Percentiles rank a stretch among this genome's conserved stretches.
Evolutionary conservation across 1,284 basidiomycete species (phyloP).

Genomic region (Apiotrichum sp.): DNA sequence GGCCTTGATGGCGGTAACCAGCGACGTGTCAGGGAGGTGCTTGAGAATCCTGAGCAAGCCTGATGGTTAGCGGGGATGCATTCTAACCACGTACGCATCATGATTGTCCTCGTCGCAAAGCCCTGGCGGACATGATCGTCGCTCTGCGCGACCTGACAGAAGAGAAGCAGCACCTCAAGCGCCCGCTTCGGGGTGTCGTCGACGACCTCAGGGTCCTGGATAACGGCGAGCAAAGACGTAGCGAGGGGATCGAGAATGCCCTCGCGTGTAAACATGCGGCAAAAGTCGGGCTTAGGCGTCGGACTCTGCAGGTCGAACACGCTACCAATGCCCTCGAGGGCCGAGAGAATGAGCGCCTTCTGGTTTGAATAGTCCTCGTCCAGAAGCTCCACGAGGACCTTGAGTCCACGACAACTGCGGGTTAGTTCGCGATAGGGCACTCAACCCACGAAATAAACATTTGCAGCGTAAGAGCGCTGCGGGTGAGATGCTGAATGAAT

Average conservation of each 20-base stretch:
- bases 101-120: constrained; percentile 78
- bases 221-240: constrained; percentile 78
- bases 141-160: constrained; percentile 90
- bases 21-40: constrained; percentile 70
- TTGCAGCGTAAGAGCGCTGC: constrained; percentile 85
- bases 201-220: constrained; percentile 62
- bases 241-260: constrained; percentile 89
- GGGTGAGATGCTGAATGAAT: constrained; percentile 85
- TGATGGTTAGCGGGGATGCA: constrained; percentile 36
- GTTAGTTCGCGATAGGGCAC: constrained; percentile 6
- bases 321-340: constrained; percentile 86
- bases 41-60: constrained; percentile 78
- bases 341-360: constrained; percentile 84
- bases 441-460: constrained; percentile 91
- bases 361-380: constrained; percentile 92
- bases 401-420: constrained; percentile 78
- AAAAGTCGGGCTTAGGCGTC: constrained; percentile 96
- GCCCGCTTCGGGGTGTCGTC: constrained; percentile 79
- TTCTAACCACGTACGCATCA: constrained; percentile 61
- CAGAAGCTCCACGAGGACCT: constrained; percentile 87
- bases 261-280: constrained; percentile 94
- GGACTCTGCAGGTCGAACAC: constrained; percentile 92
- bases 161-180: constrained; percentile 82
- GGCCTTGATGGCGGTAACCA: constrained; percentile 85
- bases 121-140: constrained; percentile 88